Base-by-base conservation (phyloP, 768 basidiomycete genomes). In the Tephrocybe sp. region DNA sequence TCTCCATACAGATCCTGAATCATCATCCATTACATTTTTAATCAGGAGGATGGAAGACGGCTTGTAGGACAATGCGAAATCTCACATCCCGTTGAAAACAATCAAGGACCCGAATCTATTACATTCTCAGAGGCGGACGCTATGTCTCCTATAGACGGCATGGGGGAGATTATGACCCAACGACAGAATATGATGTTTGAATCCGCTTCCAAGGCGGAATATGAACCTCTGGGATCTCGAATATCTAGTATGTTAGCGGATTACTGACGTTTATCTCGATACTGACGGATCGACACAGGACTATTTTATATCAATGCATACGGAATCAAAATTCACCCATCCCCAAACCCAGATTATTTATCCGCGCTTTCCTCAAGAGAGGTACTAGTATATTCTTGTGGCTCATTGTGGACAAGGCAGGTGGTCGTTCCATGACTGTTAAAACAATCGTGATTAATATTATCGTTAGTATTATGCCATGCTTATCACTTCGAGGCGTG, bases 11-110 rank as follows among this genome's bases (percentile, higher is more conserved):
- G 55, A 45, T 41, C 12, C 19, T 43, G 20, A 36, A 32, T 51
- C 42, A 31, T 47, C 26, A 43, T 31, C 41, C 47, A n/a, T 56
- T 40, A 39, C 36, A 13, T 26, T 9, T 48, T n/a, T 19, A 20
- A 23, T 42, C 53, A 90, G 88, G 82, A 84, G 62, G 82, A 94
- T 58, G 89, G 89, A 10, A 70, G 78, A 23, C 81, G 77, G 44
- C 79, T 98, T 38, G 84, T 95, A 36, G 94, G 94, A 13, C 94
- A 97, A 68, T 96, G 92, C 64, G 88, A 92, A 60, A 94, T 96
- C 57, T 94, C 92, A 2, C 93, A 96, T 65, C 93, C 93, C 4
- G 79, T 87, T 34, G 53, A 67, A 22, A 65, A 62, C 22, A 47
- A 55, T 20, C 39, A 66, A 43, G 57, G 64, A 30, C 61, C 71